Conservation (phyloP, 2,329 filamentous ascomycete genomes). For the Coniella vitis region DNA sequence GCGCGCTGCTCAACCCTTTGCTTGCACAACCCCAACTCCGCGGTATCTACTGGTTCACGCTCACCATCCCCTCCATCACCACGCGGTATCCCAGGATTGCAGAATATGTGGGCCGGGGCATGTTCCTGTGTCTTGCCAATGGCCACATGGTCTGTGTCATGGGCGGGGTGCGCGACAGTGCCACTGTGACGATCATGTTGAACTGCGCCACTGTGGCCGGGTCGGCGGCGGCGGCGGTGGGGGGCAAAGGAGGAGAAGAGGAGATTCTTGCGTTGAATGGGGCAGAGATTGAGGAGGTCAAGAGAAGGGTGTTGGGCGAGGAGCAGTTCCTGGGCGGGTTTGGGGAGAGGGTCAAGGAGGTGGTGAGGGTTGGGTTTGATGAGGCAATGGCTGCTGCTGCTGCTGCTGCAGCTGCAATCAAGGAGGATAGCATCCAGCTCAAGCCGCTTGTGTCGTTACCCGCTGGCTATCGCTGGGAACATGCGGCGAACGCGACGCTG, state of each 20-base stretch:
- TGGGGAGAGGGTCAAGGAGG: slow-evolving; percentile 21
- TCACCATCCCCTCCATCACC: slow-evolving; percentile 28
- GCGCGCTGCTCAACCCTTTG: slow-evolving; percentile 27
- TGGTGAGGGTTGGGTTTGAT: slow-evolving; percentile 23
- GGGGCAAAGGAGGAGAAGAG: not conserved
- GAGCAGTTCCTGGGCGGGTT: slow-evolving; percentile 22
- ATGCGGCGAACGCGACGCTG: slow-evolving; percentile 36
- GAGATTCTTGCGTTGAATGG: too few species aligned
- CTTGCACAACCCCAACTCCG: slow-evolving; percentile 29
- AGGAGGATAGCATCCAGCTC: slow-evolving; percentile 16
- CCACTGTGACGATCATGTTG: slow-evolving; percentile 25
- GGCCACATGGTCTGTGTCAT: slow-evolving; percentile 29
- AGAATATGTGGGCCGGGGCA: slow-evolving; percentile 32
- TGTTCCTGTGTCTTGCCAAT: slow-evolving; percentile 27
- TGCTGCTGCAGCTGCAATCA: not conserved
- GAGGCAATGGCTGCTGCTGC: slow-evolving; percentile 16
- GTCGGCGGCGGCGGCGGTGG: slow-evolving; percentile 11
- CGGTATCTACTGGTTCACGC: slow-evolving; percentile 31
- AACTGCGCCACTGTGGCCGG: slow-evolving; percentile 21
- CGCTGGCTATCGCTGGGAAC: slow-evolving; percentile 33
- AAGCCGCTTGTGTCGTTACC: slow-evolving; percentile 34
- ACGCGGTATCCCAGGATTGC: slow-evolving; percentile 30
- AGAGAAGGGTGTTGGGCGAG: slow-evolving; percentile 19
- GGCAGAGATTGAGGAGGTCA: slow-evolving; percentile 10
- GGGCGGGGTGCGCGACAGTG: slow-evolving; percentile 24